Evolutionary conservation across 2,329 filamentous ascomycete species (phyloP).

Genomic region (Trichothecium roseum): DNA sequence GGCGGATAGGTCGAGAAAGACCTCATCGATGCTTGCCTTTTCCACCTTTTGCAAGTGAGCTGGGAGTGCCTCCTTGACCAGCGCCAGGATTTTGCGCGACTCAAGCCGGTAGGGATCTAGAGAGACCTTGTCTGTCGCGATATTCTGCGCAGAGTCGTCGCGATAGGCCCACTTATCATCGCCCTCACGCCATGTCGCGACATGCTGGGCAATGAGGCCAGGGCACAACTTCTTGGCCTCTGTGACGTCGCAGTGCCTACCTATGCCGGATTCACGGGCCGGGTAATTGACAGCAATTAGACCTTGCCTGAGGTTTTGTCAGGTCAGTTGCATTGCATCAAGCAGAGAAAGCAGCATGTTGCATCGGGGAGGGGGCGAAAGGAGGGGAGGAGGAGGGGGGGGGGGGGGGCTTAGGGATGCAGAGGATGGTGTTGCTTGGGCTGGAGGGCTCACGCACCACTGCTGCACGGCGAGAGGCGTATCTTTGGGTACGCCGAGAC

Average conservation of each 20-base stretch:
- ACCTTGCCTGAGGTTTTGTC: constrained; percentile 52
- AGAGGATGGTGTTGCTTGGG: too few species aligned
- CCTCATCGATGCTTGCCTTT: constrained; percentile 92
- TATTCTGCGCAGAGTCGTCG: constrained; percentile 67
- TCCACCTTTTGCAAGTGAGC: constrained; percentile 62
- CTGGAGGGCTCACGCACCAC: constrained; percentile 59
- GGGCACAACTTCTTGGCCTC: constrained; percentile 87
- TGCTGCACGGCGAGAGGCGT: constrained; percentile 87
- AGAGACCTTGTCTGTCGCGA: constrained; percentile 85
- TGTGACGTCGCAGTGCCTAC: constrained; percentile 62
- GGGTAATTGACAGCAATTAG: constrained; percentile 96
- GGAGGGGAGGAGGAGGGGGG: too few species aligned
- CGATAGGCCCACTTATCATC: constrained; percentile 89
- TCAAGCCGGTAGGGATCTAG: constrained; percentile 84
- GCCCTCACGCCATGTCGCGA: constrained; percentile 89
- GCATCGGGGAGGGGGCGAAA: too few species aligned
- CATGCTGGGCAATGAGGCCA: constrained; percentile 76
- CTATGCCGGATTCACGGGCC: constrained; percentile 70
- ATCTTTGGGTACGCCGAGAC: constrained; percentile 63
- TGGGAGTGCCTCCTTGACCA: constrained; percentile 66
- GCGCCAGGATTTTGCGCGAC: constrained; percentile 68
- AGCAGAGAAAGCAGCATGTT: not conserved
- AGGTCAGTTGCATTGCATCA: not conserved
- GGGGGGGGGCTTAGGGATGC: too few species aligned
- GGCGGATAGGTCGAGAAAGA: constrained; percentile 84